Evolutionary conservation across 306 rosid species (phyloP).

Genomic region (Trifolium fragiferum): DNA sequence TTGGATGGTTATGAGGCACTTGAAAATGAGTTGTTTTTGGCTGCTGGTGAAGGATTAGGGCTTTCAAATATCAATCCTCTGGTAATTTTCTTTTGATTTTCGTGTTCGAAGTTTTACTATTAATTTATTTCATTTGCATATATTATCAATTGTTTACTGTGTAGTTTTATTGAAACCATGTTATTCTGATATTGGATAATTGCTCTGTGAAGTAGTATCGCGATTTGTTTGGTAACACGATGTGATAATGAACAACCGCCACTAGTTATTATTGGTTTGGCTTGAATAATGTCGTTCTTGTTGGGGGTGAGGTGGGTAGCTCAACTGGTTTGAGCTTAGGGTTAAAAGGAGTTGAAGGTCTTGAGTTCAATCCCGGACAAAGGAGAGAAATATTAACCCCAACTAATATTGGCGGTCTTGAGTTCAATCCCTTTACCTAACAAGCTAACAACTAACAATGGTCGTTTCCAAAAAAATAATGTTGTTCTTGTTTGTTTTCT

Average conservation of each 20-base stretch:
- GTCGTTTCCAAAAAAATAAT: neutral
- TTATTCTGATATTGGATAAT: neutral
- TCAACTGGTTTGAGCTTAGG: too few species aligned
- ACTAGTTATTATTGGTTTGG: conserved; percentile 11
- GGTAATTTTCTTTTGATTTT: conserved; percentile 53
- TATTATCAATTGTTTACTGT: conserved; percentile 1
- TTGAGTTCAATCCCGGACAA: too few species aligned
- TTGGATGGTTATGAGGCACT: conserved; percentile 47
- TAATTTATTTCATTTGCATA: neutral
- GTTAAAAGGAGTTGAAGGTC: too few species aligned
- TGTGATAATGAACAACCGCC: neutral
- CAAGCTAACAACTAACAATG: too few species aligned
- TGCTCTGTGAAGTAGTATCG: neutral
- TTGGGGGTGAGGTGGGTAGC: neutral
- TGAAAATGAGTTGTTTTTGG: conserved; percentile 77
- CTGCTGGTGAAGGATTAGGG: conserved; percentile 79
- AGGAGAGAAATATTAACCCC: too few species aligned
- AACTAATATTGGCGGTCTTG: too few species aligned
- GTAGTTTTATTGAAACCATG: conserved; percentile 3
- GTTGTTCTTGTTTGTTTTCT: neutral
- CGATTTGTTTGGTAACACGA: conserved; percentile 4
- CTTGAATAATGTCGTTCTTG: neutral
- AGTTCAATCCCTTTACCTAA: too few species aligned
- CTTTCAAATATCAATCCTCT: conserved; percentile 73
- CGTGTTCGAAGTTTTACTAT: neutral